Conservation (phyloP, 495 filamentous ascomycete species). For the Penicillium waksmanii region DNA sequence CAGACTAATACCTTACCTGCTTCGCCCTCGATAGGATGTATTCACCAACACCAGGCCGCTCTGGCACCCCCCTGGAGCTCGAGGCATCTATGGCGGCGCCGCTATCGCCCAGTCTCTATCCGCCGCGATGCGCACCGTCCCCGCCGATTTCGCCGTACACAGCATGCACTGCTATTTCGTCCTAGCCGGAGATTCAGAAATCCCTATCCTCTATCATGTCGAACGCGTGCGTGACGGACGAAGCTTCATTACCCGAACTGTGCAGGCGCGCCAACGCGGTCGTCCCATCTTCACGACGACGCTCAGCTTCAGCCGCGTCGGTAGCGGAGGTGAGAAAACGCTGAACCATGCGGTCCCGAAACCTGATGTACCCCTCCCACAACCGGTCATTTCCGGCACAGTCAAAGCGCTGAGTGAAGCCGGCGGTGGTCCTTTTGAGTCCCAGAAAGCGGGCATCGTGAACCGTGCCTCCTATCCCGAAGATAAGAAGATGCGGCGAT, state of each 20-base stretch:
- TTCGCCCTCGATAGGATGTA: slow-evolving; percentile 60
- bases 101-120: slow-evolving; percentile 91
- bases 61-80: slow-evolving; percentile 89
- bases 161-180: slow-evolving; percentile 99
- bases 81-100: slow-evolving; percentile 90
- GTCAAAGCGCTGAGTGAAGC: slow-evolving; percentile 32
- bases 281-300: slow-evolving; percentile 93
- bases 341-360: slow-evolving; percentile 50
- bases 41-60: slow-evolving; percentile 91
- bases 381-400: slow-evolving; percentile 24
- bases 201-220: slow-evolving; percentile 91
- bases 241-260: slow-evolving; percentile 90
- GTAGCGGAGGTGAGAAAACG: slow-evolving; percentile 62
- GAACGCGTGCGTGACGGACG: slow-evolving; percentile 89
- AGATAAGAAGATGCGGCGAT: slow-evolving; percentile 72
- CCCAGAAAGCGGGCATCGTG: slow-evolving; percentile 42
- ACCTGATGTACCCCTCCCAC: slow-evolving; percentile 35
- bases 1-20: slow-evolving; percentile 5
- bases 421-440: slow-evolving; percentile 47
- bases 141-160: slow-evolving; percentile 77
- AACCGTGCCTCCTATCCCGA: slow-evolving; percentile 58
- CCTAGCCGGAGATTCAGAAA: slow-evolving; percentile 78
- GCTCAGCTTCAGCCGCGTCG: slow-evolving; percentile 78
- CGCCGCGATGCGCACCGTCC: slow-evolving; percentile 86
- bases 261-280: slow-evolving; percentile 90